Base-by-base conservation (phyloP, 2,329 filamentous ascomycete species). In the Huntiella bhutanensis region DNA sequence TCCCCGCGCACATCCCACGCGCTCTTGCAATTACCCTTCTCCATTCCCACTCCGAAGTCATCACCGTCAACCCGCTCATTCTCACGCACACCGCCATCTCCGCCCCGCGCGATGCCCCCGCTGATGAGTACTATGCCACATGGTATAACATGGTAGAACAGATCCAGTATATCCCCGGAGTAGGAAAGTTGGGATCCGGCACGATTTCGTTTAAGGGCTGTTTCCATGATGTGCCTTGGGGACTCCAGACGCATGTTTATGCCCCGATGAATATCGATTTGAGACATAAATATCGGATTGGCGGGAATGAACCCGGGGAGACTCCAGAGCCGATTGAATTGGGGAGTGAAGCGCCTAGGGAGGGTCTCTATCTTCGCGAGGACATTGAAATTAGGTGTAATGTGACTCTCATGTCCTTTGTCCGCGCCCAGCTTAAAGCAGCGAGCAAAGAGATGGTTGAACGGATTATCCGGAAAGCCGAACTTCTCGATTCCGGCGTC, bases 101-200 rank as follows among this genome's bases (percentile, higher is more conserved):
- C 45, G 75, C 78, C 1, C 78, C 78, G 22, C 76, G 75, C 61
- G 68, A 78, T 60, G 77, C 77, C 52, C 69, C 74, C 47, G 64
- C 75, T 53, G 78, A 82, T 60, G 78, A 82, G 59, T 82, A 70
- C 61, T 82, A 79, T 60, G 75, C 75, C 51, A 79, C 77, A 28
- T 82, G 78, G 78, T 82, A 82, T 58, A 76, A 82, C 59, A 81
- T 82, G 55, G 70, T 64, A 48, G 70, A 82, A 65, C 70, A 75
- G 54, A 77, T 82, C 50, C 77, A 80, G 57, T 73, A 75, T 53
- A 62, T 81, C 4, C 77, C 78, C 0, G 78, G 78, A 33, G 62
- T 80, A 47, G 77, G 77, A 53, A 74, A 66, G 60, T 66, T 78
- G 50, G 76, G 76, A 17, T 73, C 73, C 3, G 70, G 75, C 56